Conservation (phyloP, 2,329 filamentous ascomycete genomes). For the Raffaelea albimanens region DNA sequence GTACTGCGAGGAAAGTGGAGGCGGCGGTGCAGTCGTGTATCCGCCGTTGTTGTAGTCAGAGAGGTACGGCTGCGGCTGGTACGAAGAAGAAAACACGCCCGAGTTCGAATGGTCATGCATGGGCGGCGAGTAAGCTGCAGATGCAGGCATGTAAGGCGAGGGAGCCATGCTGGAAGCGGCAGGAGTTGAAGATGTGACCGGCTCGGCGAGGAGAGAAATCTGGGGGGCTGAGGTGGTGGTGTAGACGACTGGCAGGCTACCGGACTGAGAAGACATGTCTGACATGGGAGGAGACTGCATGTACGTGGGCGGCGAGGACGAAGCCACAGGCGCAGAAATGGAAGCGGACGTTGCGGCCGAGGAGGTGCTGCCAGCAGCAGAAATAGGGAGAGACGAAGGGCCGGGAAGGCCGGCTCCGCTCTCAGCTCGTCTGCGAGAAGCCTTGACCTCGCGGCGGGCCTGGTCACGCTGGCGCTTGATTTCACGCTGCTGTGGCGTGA, state of each 20-base stretch:
- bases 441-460: conserved; percentile 48
- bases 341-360: not conserved
- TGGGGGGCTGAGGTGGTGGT: conserved; percentile 38
- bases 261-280: conserved; percentile 28
- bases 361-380: not conserved
- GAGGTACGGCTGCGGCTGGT: conserved; percentile 23
- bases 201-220: conserved; percentile 42
- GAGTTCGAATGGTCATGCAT: conserved; percentile 19
- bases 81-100: conserved; percentile 21
- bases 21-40: conserved; percentile 16
- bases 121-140: conserved; percentile 8
- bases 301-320: conserved; percentile 5
- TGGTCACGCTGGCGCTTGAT: conserved; percentile 52
- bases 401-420: conserved; percentile 19
- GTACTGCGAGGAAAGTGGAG: conserved; percentile 21
- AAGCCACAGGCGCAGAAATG: not conserved
- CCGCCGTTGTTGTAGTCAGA: conserved; percentile 18
- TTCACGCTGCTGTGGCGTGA: conserved; percentile 52
- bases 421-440: conserved; percentile 39
- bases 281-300: conserved; percentile 20
- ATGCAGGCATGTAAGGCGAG: conserved; percentile 13
- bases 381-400: not conserved
- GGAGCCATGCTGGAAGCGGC: conserved; percentile 32
- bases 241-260: conserved; percentile 34
- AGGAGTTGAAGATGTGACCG: conserved; percentile 26